Base-by-base conservation (phyloP, 2,329 filamentous ascomycete genomes). In the Fusarium nelsonii region DNA sequence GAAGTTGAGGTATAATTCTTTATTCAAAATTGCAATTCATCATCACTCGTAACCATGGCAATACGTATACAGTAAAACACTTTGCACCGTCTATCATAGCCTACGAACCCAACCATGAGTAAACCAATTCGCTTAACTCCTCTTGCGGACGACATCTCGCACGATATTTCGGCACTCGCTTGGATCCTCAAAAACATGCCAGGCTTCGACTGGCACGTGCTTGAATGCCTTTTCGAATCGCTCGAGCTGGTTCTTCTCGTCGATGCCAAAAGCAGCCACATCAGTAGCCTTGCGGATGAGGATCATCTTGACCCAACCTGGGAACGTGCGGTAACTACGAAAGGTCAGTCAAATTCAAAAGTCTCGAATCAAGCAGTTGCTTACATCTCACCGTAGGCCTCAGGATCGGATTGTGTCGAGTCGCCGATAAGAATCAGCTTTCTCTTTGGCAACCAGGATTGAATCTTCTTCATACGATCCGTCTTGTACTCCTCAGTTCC, bases 381-480 rank as follows among this genome's bases (percentile, higher is more conserved):
- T 78, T 85, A 94, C 79, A 93, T 89, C 71, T 94, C 90, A 30
- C 90, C 94, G 75, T 97, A 98, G 0, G 92, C 88, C 77, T 98
- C 95, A 0, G 95, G 94, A 73, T 98, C 95, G 28, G 88, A 91
- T 79, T 97, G 95, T 0, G 94, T 97, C 39, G 91, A 95, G 79
- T 98, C 95, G 1, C 95, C 95, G 69, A 98, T 90, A 71, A 90
- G 90, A 66, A 98, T 88, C 81, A 97, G 90, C 73, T 91, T 92
- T 63, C 92, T 85, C 71, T 86, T 85, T 0, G 95, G 95, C 49
- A 97, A 84, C 92, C 92, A 96, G 2, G 81, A 79, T 71, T 93
- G 87, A 28, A 98, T 87, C 80, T 93, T 93, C 59, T 86, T 84
- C 79, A 97, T 93, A 18, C 91, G 89, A 59, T 90, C 87, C 12